Evolutionary conservation across 2,329 filamentous ascomycete genomes (phyloP), one percentile per base, ranked within the genome.

Genomic region (Fusarium sublunatum): DNA sequence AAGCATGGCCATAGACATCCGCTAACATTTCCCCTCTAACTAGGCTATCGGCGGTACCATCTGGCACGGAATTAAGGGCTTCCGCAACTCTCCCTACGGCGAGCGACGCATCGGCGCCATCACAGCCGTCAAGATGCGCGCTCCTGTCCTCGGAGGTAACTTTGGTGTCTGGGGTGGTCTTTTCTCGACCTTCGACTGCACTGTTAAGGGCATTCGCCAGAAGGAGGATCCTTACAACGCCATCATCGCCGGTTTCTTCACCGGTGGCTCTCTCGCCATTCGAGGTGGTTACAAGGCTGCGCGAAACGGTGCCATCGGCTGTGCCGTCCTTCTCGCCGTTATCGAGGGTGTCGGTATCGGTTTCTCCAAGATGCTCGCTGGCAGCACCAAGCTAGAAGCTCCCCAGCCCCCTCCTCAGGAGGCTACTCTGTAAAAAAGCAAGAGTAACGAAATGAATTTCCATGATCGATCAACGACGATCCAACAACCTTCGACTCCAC

Each of bases 171-270:
- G 95, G 94, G 94, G 95, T 75, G 95, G 95, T 68, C 82, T 98
- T 55, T 98, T 98, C 84, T 92, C 89, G 71, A 96, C 92, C 61
- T 98, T 94, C 74, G 95, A 99, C 81, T 99, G 95, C 82, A 91
- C 93, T 22, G 91, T 97, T 62, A 99, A 98, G 84, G 94, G 94
- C 55, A 82, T 94, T 53, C 84, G 93, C 67, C 92, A 95, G 84
- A 98, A 97, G 88, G 95, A 99, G 78, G 95, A 98, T 76, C 93
- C 95, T 12, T 98, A 93, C 82, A 98, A 98, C 81, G 93, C 93
- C 73, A 98, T 99, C 76, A 96, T 94, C 70, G 95, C 94, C 38
- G 95, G 95, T 50, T 97, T 97, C 84, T 94, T 97, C 79, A 98
- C 95, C 5, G 93, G 93, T 73, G 95, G 95, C 69, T 88, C 94